Evolutionary conservation across 2,329 filamentous ascomycete genomes (phyloP), one percentile per base, ranked within the genome.

Genomic region (Exserohilum turcica): DNA sequence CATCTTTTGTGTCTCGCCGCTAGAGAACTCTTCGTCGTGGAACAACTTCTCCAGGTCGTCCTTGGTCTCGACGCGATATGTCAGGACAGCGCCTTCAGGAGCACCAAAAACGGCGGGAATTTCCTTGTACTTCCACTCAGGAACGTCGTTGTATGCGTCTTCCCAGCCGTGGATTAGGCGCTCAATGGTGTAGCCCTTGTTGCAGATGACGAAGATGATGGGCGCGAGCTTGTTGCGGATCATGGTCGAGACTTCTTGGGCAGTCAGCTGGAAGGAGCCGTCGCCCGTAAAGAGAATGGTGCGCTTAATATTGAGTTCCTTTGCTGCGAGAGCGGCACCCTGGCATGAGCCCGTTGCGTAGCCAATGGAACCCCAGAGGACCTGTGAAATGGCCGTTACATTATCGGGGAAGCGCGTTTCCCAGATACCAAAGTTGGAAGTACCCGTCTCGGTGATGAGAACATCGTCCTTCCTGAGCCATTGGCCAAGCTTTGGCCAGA

Each of bases 271-370:
- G 74, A 95, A 87, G 52, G 87, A 91, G 24, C 92, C 92, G 66
- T 96, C 92, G 19, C 92, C 92, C n/a, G 92, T 90, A 68, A 95
- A 92, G 32, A 96, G 80, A 39, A 97, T 87, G 0, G 89, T 91
- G 54, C 92, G 79, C 44, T 84, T 79, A 29, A 74, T 73, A 4
- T 78, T 79, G 32, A 77, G 75, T 67, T 94, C 91, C 64, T 86
- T 86, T 0, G 86, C 84, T 0, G 90, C 92, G 9, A 94, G 79
- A 1, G 89, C 89, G 15, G 90, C 91, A 35, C 86, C 86, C 66
- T 86, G 84, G 29, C 80, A 80, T 3, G 85, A 79, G 19, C 84
- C 85, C 4, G 87, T 82, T 0, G 84, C 83, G 65, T 86, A 88
- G 0, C 86, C 86, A 60, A 88, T 89, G 38, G 80, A 84, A 38